Evolutionary conservation across 208 protist genomes (phyloP).

Genomic region (Trypanosoma lewisi): DNA sequence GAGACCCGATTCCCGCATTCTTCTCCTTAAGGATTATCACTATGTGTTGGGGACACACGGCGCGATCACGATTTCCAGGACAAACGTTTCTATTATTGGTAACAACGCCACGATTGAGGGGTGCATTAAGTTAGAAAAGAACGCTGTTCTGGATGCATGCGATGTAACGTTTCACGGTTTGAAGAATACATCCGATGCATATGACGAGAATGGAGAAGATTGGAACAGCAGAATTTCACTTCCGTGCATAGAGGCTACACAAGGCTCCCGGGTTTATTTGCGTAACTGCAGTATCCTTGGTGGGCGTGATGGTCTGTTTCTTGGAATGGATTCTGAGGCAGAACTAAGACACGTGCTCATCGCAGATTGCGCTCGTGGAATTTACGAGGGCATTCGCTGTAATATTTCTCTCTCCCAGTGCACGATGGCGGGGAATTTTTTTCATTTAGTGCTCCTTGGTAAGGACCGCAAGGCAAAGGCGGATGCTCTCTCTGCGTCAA

Average conservation of each 20-base stretch:
- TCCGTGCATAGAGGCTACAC: conserved; percentile 45
- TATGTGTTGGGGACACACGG: conserved; percentile 38
- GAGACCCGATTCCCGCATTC: conserved; percentile 46
- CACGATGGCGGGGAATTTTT: conserved; percentile 50
- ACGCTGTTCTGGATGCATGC: conserved; percentile 39
- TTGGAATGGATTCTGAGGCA: conserved; percentile 44
- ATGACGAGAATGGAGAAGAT: background rate
- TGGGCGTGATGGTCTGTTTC: conserved; percentile 63
- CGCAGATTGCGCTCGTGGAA: conserved; percentile 52
- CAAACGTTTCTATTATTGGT: conserved; percentile 50
- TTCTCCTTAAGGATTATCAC: conserved; percentile 36
- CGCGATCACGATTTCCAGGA: conserved; percentile 32
- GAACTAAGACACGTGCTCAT: conserved; percentile 30
- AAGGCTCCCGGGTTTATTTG: conserved; percentile 33
- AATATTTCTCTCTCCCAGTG: conserved; percentile 21
- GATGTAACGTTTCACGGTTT: conserved; percentile 45
- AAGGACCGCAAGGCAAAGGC: conserved; percentile 12
- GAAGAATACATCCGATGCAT: conserved; percentile 2
- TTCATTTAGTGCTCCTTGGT: conserved; percentile 55
- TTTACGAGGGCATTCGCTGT: conserved; percentile 70
- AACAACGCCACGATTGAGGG: conserved; percentile 55
- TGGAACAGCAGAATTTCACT: background rate
- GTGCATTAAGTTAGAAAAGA: conserved; percentile 29
- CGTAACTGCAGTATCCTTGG: conserved; percentile 43
- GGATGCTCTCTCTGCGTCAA: background rate